phyloP scores from a whole-genome alignment of 495 filamentous ascomycete genomes.

The Xylaria venustula region DNA sequence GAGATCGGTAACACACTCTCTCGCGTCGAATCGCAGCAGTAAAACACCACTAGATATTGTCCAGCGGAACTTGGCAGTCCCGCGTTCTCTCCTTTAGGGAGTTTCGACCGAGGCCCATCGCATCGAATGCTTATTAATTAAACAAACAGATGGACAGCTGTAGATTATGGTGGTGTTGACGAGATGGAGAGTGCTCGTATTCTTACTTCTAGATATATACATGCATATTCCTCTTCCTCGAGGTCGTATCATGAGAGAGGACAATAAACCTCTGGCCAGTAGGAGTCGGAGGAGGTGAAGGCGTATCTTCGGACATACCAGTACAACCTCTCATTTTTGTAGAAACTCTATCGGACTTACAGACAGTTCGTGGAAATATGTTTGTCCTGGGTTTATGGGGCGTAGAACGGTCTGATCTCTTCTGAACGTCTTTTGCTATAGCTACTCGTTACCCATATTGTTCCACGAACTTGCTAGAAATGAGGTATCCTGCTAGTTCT shows the following conservation, averaged over 20 bases:
- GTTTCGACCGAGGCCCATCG: not conserved
- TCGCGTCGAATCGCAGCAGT: not conserved
- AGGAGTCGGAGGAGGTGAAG: not conserved
- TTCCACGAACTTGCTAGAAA: too few relatives aligned
- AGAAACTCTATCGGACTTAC: not conserved
- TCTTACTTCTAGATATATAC: too few relatives aligned
- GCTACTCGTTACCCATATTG: too few relatives aligned
- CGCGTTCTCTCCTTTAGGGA: not conserved
- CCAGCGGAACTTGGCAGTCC: not conserved
- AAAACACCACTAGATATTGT: not conserved
- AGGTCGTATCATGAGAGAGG: too few relatives aligned
- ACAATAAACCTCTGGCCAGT: too few relatives aligned
- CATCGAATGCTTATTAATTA: not conserved
- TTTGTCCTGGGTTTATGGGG: not conserved
- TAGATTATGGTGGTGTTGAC: not conserved
- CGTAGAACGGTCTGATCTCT: not conserved
- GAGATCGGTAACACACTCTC: not conserved
- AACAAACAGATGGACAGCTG: not conserved
- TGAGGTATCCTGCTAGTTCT: too few relatives aligned
- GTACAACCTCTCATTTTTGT: not conserved
- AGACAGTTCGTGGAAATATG: slow-evolving; percentile 7
- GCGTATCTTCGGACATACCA: not conserved
- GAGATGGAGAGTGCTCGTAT: too few relatives aligned
- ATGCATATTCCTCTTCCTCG: too few relatives aligned
- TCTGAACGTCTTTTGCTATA: too few relatives aligned